Evolutionary conservation across 1,284 basidiomycete species (phyloP), one percentile per base, ranked within the genome.

Genomic region (Ustilago hordei): DNA sequence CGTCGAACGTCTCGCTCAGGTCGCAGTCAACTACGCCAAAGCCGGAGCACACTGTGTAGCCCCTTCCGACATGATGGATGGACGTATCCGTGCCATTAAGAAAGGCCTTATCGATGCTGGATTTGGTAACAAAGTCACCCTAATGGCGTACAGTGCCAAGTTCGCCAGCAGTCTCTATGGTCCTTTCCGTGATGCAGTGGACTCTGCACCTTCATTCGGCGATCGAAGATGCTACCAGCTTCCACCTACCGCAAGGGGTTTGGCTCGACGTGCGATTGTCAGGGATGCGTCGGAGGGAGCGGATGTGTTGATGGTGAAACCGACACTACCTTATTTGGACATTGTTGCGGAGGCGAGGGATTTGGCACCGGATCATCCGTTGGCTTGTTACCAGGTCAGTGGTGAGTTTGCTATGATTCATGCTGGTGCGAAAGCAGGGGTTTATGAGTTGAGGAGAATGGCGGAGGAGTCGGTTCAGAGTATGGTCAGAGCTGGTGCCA

Each of bases 31-130:
- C 80, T 99, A 99, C 81, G 96, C 96, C 2, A 89, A 90, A 72
- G 97, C 96, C 0, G 97, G 97, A 12, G 97, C 95, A 0, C 94
- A 99, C 87, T 96, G 95, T 83, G 96, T 99, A 67, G 97, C 97
- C 1, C 97, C 97, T 2, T 97, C 94, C 85, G 97, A 99, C 87
- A 99, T 99, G 97, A 99, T 99, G 95, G 97, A 99, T 85, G 96
- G 95, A 0, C 89, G 96, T 31, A 92, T 99, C 69, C 91, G 90
- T 66, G 91, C 91, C 9, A 99, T 99, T 88, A 99, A 98, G 87
- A 88, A 91, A 45, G 90, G 89, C 1, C 88, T 99, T 64, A 93
- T 97, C 67, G 91, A 93, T 70, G 90, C 90, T 45, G 93, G 95
- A 13, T 96, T 88, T 90, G 91, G 82, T 93, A 93, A 77, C 59